Evolutionary conservation across 805 yeast genomes (phyloP), one percentile per base, ranked within the genome.

Genomic region (Yarrowia sp.): DNA sequence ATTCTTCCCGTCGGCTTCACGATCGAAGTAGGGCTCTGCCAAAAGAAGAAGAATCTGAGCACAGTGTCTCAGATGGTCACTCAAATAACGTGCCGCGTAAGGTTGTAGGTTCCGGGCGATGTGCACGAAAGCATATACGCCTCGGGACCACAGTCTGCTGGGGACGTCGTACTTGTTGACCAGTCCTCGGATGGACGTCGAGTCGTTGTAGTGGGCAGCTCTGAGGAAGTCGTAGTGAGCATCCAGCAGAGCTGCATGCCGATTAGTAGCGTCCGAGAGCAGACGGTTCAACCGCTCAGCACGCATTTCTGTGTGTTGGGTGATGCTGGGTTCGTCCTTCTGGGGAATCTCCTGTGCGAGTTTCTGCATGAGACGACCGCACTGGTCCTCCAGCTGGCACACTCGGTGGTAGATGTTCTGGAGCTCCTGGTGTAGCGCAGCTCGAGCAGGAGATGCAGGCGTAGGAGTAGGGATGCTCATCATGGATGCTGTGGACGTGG

Each of bases 131-230:
- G 61, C 61, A 18, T 39, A 55, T 9, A 55, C 47, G 25, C 47
- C 61, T 21, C 61, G 35, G 1, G 61, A 55, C 61, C 61, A 55
- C 19, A 55, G 22, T 29, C 61, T 27, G 19, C 47, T 38, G 29
- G 61, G 47, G 19, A 55, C 38, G 46, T 55, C 61, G 38, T 55
- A 55, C 61, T 55, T 55, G 35, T 19, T 29, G 47, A 39, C 61
- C n/a, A 55, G 61, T 12, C 47, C 47, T 14, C 36, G 18, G 18
- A 39, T n/a, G 12, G 61, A 55, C 9, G 36, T 9, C 4, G 61
- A 38, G 27, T 38, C 47, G 19, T 27, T 21, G 29, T 55, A 39
- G 16, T 55, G 61, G 12, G 61, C 47, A 9, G 38, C 47, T 27
- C 46, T 12, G 1, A 55, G 47, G 14, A 55, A 55, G 25, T 55